Evolutionary conservation across 23 red algal genomes (phyloP).

Genomic region (Cyanidiococcus yangmingshanensis): DNA sequence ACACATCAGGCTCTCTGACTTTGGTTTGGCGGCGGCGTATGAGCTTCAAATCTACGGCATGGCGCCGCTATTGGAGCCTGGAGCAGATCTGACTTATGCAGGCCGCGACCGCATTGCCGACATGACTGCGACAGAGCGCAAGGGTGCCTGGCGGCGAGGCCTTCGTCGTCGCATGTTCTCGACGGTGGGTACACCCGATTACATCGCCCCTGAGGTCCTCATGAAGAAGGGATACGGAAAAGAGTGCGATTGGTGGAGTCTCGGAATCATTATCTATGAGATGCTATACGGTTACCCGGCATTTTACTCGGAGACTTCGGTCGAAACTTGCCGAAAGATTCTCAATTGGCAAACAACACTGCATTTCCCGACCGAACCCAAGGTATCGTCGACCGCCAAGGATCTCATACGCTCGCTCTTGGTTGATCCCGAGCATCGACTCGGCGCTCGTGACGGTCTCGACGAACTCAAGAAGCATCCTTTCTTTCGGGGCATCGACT

Average conservation of each 20-base stretch:
- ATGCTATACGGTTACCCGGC: constrained; percentile 94
- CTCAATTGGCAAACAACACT: constrained; percentile 56
- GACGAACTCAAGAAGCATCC: constrained; percentile 75
- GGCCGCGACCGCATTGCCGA: neutral
- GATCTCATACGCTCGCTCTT: constrained; percentile 59
- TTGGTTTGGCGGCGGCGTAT: constrained; percentile 56
- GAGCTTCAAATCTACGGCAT: constrained; percentile 26
- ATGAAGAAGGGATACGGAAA: constrained; percentile 65
- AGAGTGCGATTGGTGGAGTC: constrained; percentile 94
- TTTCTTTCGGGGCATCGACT: constrained; percentile 84
- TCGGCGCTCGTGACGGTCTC: constrained; percentile 55
- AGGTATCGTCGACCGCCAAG: constrained; percentile 44
- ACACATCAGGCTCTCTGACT: constrained; percentile 83
- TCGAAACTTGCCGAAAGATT: constrained; percentile 53
- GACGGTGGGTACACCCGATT: constrained; percentile 88
- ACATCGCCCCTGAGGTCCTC: constrained; percentile 90
- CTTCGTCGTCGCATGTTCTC: constrained; percentile 56
- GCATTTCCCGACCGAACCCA: constrained; percentile 47
- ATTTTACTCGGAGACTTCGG: constrained; percentile 53
- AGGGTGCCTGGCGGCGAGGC: constrained; percentile 50
- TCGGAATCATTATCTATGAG: constrained; percentile 81
- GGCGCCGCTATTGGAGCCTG: constrained; percentile 4
- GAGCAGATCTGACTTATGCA: neutral
- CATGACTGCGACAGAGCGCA: constrained; percentile 19
- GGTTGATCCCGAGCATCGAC: constrained; percentile 46